Percentiles rank a stretch among this genome's conserved stretches.
These are phyloP conservation scores for Candida bentonensis DNA, from an alignment of 805 yeast genomes.

Conservation along the genomic window DNA sequence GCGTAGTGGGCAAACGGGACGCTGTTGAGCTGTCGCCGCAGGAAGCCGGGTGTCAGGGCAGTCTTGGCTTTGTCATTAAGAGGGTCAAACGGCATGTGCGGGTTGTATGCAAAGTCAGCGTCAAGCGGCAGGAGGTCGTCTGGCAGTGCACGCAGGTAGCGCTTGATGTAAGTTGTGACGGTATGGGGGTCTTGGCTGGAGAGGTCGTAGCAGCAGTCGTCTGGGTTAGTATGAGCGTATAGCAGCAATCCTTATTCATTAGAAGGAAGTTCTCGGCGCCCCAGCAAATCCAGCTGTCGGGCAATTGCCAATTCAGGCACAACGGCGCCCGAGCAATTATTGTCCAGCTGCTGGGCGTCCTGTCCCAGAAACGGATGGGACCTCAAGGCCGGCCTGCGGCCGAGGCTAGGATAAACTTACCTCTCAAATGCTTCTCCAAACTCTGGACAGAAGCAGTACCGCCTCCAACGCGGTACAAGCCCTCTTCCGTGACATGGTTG, in stretches of 20 bases:
- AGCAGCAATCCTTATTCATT: constrained; percentile 2
- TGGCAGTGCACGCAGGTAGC: constrained; percentile 18
- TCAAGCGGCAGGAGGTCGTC: constrained; percentile 12
- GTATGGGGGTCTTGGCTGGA: constrained; percentile 10
- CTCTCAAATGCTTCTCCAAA: constrained; percentile 11
- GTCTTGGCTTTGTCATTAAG: background rate
- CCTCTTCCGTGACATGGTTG: constrained; percentile 17
- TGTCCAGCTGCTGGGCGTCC: no score
- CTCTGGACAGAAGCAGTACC: constrained; percentile 12
- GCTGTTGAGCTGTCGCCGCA: constrained; percentile 9
- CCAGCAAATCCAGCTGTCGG: no score
- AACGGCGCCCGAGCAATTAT: no score
- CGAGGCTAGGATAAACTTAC: constrained; percentile 4
- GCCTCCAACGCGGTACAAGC: constrained; percentile 19
- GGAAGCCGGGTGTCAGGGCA: constrained; percentile 4
- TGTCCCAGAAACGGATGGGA: no score
- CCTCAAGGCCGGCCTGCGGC: no score
- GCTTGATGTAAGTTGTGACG: constrained; percentile 18
- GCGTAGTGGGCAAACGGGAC: constrained; percentile 12
- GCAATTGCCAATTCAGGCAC: no score
- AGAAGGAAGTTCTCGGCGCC: no score
- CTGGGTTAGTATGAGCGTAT: background rate
- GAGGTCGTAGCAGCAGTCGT: background rate
- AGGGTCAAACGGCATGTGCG: constrained; percentile 1
- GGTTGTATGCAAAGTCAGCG: background rate